These are phyloP conservation scores for Nematodospora anomalae DNA, from an alignment of 1,139 yeast genomes.

Conservation along the genomic window DNA sequence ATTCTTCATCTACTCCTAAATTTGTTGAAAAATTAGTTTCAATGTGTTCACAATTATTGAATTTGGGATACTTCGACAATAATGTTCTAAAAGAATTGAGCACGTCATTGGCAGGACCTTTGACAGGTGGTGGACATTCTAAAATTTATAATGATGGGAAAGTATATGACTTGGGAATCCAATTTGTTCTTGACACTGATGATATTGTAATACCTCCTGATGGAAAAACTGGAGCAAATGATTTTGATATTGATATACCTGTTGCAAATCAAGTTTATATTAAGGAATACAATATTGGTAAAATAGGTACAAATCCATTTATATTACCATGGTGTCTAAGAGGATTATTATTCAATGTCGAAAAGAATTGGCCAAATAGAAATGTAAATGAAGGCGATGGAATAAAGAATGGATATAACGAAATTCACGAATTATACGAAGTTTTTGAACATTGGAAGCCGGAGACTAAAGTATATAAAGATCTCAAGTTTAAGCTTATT, in stretches of 20 bases:
- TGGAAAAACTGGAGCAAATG: constrained; percentile 17
- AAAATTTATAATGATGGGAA: constrained; percentile 80
- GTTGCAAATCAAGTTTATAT: constrained; percentile 51
- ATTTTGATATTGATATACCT: constrained; percentile 23
- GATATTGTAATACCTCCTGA: constrained; percentile 45
- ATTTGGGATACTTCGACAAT: constrained; percentile 70
- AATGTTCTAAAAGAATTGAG: constrained; percentile 82
- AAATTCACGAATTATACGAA: constrained; percentile 58
- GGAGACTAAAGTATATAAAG: constrained; percentile 74
- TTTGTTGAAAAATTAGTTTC: constrained; percentile 49
- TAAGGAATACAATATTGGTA: constrained; percentile 60
- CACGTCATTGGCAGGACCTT: constrained; percentile 78
- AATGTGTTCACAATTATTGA: constrained; percentile 52
- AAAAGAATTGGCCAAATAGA: constrained; percentile 53
- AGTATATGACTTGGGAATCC: constrained; percentile 79
- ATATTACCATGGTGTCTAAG: constrained; percentile 91
- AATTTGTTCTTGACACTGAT: constrained; percentile 74
- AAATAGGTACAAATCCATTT: constrained; percentile 74
- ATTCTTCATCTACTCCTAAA: constrained; percentile 48
- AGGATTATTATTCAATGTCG: constrained; percentile 67
- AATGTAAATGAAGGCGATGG: constrained; percentile 24
- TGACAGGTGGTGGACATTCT: constrained; percentile 95
- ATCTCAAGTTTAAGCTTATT: constrained; percentile 77
- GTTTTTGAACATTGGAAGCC: constrained; percentile 88
- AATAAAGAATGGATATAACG: constrained; percentile 45